Base-by-base conservation (phyloP, 1,139 yeast genomes). In the Diutina catenulata region DNA sequence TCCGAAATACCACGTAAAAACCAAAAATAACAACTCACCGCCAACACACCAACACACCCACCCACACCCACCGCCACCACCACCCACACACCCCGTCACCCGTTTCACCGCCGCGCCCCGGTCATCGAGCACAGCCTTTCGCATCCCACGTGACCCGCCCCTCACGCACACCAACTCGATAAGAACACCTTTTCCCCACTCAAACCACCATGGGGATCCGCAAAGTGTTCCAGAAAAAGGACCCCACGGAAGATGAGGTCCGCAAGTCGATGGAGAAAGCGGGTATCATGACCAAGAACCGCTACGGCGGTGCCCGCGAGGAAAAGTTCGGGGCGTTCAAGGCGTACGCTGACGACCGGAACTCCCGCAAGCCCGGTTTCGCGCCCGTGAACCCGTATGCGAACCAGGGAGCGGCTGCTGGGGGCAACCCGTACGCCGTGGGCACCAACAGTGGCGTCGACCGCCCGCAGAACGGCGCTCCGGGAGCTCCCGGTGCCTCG, bases 291-390 rank as follows among this genome's bases (percentile, higher is more conserved):
- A 70, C 76, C 37, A 75, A 59, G 49, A 50, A 18, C 13, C n/a
- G 18, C 13, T 31, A 21, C 14, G 25, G 37, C 15, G 53, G 52
- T 44, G 57, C 50, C 37, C 64, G 70, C 47, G 67, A 63, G 45
- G 74, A 68, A 47, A 74, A 75, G 48, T 80, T 80, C 53, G 74
- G 79, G 8, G 87, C 86, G 3, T 80, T 79, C 51, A 68, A 68
- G 33, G 64, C 65, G 41, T 76, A 70, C 55, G 81, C 84, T 11
- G 70, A 68, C 45, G 75, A 74, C 37, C 49, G 64, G 37, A 59
- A 62, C 49, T 42, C 50, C 41, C 45, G 55, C 45, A 51, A 64
- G 52, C 59, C 72, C 44, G 74, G 62, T 49, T 64, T 50, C 56
- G 74, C 56, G 37, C 76, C 64, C 46, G 76, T 42, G 6, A 65